These are phyloP conservation scores for Uronychia setigera DNA, from an alignment of 73 alveolate species.

Conservation along the genomic window DNA sequence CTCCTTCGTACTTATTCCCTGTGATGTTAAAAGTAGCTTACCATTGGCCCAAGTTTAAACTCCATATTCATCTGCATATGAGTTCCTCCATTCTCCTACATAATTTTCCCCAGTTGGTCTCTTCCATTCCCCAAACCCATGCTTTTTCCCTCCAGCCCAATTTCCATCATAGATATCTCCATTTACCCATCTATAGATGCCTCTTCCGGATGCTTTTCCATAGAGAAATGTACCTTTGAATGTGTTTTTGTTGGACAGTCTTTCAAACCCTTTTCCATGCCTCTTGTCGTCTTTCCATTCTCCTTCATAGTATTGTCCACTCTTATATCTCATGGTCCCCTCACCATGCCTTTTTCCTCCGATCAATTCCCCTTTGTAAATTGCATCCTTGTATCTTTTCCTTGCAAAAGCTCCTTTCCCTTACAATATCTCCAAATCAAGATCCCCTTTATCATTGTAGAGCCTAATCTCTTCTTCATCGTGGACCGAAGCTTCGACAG, in stretches of 20 bases:
- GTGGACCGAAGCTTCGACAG: background rate
- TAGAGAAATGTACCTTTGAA: conserved; percentile 38
- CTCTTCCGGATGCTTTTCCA: conserved; percentile 59
- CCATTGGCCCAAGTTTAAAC: conserved; percentile 83
- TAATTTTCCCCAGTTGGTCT: conserved; percentile 46
- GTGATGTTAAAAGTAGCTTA: conserved; percentile 19
- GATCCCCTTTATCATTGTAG: background rate
- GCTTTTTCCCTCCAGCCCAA: conserved; percentile 52
- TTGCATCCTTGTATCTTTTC: background rate
- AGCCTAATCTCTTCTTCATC: background rate
- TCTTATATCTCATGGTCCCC: conserved; percentile 29
- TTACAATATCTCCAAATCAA: background rate
- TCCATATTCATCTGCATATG: conserved; percentile 83
- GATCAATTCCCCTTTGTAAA: conserved; percentile 21
- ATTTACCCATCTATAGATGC: conserved; percentile 26
- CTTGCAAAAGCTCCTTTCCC: background rate
- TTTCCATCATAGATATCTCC: conserved; percentile 60
- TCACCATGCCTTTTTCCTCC: conserved; percentile 38
- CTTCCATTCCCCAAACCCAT: conserved; percentile 52
- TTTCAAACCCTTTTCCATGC: conserved; percentile 79
- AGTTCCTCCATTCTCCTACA: background rate
- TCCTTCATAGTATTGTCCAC: conserved; percentile 49
- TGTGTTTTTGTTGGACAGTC: conserved; percentile 57
- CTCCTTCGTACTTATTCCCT: conserved; percentile 57
- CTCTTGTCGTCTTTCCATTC: conserved; percentile 35